Percentiles rank a stretch among this genome's conserved stretches.
Evolutionary conservation across 305 asterid genomes (phyloP).

Genomic region (Fraxinus xanthoxyloides): DNA sequence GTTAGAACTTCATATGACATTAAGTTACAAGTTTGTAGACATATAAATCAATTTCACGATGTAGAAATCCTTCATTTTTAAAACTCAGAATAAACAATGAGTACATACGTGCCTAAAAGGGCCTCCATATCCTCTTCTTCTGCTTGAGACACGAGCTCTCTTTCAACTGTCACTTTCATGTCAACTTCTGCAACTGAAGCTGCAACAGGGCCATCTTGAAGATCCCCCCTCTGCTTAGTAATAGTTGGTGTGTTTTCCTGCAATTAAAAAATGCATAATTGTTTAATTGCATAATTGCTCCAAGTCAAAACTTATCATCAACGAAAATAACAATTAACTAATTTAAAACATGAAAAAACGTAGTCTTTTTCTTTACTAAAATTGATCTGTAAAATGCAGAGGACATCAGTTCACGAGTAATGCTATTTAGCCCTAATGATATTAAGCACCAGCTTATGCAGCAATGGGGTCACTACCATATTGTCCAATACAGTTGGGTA

Average conservation of each 20-base stretch:
- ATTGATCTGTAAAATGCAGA: constrained; percentile 8
- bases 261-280: constrained; percentile 6
- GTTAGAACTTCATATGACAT: constrained; percentile 17
- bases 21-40: background rate
- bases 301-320: constrained; percentile 8
- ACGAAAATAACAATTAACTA: background rate
- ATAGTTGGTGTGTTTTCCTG: constrained; percentile 78
- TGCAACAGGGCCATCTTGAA: constrained; percentile 64
- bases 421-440: background rate
- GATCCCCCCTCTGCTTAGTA: constrained; percentile 54
- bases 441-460: background rate
- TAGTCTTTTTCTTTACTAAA: background rate
- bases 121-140: constrained; percentile 99
- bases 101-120: constrained; percentile 95
- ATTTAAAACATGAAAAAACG: constrained; percentile 8
- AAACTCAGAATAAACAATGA: background rate
- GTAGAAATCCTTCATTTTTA: background rate
- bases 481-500: background rate
- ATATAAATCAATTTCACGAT: background rate
- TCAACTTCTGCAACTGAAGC: constrained; percentile 55
- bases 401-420: background rate
- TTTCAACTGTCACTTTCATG: constrained; percentile 92
- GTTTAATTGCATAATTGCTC: constrained; percentile 1
- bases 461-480: background rate
- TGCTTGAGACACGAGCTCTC: constrained; percentile 94